Percentiles rank a stretch among this genome's conserved stretches.
Evolutionary conservation across 2,329 filamentous ascomycete genomes (phyloP).

Genomic region (Phialophora expanda): DNA sequence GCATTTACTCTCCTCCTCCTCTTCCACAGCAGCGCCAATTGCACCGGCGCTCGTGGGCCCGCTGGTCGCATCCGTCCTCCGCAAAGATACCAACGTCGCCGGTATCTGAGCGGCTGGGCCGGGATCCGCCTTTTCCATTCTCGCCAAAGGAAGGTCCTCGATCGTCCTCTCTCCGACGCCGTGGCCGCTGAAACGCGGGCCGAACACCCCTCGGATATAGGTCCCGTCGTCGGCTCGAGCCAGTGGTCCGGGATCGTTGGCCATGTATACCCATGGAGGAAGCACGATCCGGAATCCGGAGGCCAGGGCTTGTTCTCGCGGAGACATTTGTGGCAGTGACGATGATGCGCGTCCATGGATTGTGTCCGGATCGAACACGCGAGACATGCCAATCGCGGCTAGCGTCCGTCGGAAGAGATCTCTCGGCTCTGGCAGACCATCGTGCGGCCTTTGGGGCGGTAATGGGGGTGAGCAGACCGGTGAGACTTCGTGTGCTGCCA

Average conservation of each 20-base stretch:
- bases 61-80: constrained; percentile 5
- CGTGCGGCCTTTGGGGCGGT: constrained; percentile 5
- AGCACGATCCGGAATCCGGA: neutral
- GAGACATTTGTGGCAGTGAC: constrained; percentile 10
- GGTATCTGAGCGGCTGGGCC: constrained; percentile 23
- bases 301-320: neutral
- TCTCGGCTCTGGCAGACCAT: no score
- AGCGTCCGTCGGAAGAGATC: constrained; percentile 41
- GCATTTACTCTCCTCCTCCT: neutral
- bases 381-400: constrained; percentile 45
- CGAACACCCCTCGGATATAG: constrained; percentile 49
- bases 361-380: constrained; percentile 34
- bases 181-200: constrained; percentile 49
- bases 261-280: constrained; percentile 30
- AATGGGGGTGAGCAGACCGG: neutral
- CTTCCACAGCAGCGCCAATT: constrained; percentile 5
- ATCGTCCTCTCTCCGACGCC: constrained; percentile 42
- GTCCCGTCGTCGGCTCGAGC: constrained; percentile 51
- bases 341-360: constrained; percentile 15
- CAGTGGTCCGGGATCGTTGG: constrained; percentile 40
- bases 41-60: neutral
- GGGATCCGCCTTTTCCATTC: constrained; percentile 6
- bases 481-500: neutral
- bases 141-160: constrained; percentile 33
- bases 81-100: neutral